Evolutionary conservation across 78 protist species (phyloP).

Genomic region (Dictyostelium intermedium): DNA sequence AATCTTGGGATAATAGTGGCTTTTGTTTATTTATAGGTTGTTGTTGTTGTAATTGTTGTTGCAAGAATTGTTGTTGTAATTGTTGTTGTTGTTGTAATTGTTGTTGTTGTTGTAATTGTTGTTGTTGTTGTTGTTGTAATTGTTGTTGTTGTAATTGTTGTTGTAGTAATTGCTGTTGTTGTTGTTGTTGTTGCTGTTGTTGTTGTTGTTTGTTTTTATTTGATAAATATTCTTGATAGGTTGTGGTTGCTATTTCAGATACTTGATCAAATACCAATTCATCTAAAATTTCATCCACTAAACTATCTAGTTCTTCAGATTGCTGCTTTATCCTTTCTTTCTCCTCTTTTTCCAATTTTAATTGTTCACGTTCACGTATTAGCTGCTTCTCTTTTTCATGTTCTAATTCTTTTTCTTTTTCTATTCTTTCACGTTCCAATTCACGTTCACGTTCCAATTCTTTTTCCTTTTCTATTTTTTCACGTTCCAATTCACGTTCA

Average conservation of each 20-base stretch:
- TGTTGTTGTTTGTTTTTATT: not conserved
- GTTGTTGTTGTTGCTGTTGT: not conserved
- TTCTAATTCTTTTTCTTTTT: not conserved
- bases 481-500: constrained; percentile 8
- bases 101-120: not conserved
- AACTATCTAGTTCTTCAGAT: not conserved
- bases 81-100: not conserved
- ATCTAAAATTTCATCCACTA: constrained; percentile 38
- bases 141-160: not conserved
- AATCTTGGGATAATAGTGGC: not conserved
- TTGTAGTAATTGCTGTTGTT: constrained; percentile 23
- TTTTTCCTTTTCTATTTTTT: not conserved
- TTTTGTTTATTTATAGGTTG: not conserved
- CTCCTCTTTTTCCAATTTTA: not conserved
- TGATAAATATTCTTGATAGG: not conserved
- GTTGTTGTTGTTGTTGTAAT: not conserved
- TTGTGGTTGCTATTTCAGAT: not conserved
- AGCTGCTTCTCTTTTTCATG: not conserved
- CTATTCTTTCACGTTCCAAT: not conserved
- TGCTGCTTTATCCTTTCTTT: not conserved
- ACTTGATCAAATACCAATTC: constrained; percentile 36
- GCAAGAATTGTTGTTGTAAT: too few relatives aligned
- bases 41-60: not conserved
- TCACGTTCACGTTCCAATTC: not conserved
- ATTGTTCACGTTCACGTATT: not conserved